Base-by-base conservation (phyloP, 805 yeast species). In the Wickerhamiella azyma region DNA sequence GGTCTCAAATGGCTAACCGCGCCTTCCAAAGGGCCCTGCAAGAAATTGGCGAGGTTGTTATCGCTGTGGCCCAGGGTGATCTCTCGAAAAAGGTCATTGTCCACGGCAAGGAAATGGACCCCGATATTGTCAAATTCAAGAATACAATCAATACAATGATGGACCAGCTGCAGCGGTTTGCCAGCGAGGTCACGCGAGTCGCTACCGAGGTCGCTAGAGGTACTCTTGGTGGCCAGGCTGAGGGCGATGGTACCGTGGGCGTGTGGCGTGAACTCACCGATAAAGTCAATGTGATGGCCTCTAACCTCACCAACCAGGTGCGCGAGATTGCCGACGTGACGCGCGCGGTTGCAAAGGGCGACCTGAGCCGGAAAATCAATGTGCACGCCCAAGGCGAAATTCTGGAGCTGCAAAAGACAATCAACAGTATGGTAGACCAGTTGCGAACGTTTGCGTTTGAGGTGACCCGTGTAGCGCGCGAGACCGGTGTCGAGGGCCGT, bases 311-410 rank as follows among this genome's bases (percentile, higher is more conserved):
- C 2, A 81, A 85, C 45, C 94, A 84, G 63, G 94, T 85, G 51
- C 68, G 94, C 65, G 94, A 83, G 63, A 84, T 84, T 50, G 92
- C 94, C 19, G 94, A 83, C 55, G 94, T 84, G 30, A 85, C 94
- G 5, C 70, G 88, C 17, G 94, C 94, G 1, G 94, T 84, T 9
- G 94, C 94, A 5, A 72, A 77, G 49, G 94, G 94, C 56, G 94
- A 84, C 61, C 66, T 84, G 53, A 78, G 86, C 0, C 68, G 86
- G 43, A 83, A 84, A 58, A 84, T 85, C 58, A 82, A 82, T 60
- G 94, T 85, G 11, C 89, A 84, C 62, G 94, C 94, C 7, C 94
- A 85, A 61, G 94, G 94, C 41, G 94, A 84, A 64, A 85, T 84
- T 51, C 67, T 82, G 48, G 89, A 81, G 55, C 70, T 85, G 51